Base-by-base conservation (phyloP, 441 rosid genomes). In the Populus hybrid region DNA sequence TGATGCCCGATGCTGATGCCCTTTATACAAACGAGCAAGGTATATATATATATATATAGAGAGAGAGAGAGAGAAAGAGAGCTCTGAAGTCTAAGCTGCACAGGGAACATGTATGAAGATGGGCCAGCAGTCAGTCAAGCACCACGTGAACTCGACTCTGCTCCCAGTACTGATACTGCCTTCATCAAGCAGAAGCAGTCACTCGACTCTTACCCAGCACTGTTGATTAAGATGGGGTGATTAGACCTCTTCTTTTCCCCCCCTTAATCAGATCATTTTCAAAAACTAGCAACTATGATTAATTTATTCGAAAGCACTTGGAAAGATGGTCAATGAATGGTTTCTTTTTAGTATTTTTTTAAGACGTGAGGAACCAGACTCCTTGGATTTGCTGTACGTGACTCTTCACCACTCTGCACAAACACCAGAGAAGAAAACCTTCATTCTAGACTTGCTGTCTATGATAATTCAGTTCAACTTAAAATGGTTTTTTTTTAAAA, bases 81-180 rank as follows among this genome's bases (percentile, higher is more conserved):
- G 32, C 38, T 35, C 8, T 35, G 38, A 35, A 7, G 38, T 35
- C 38, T 35, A 35, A 8, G 3, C 32, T 65, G 69, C 69, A 21
- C 32, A 23, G 8, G 69, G 14, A 65, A 21, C 30, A 65, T 5
- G 3, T 20, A 20, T 12, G 63, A 65, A 8, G 2, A 66, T 66
- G 69, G 69, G 69, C 34, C 69, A 66, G 34, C 32, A 66, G 26
- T 64, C 65, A 46, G 74, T 71, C 74, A 23, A 71, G 74, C 74
- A 71, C 32, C 74, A 71, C 74, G 74, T 71, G 74, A 71, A 71
- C 36, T 26, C 46, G 72, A 10, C 69, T 66, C 69, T 66, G 69
- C 34, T 35, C 24, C 69, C 34, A 23, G 38, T 30, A 30, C 32
- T 30, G 32, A 30, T 35, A 35, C 69, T 66, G 69, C 30, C 26